Base-by-base conservation (phyloP, 2,329 filamentous ascomycete genomes). In the Neocatenulostroma microsporum region DNA sequence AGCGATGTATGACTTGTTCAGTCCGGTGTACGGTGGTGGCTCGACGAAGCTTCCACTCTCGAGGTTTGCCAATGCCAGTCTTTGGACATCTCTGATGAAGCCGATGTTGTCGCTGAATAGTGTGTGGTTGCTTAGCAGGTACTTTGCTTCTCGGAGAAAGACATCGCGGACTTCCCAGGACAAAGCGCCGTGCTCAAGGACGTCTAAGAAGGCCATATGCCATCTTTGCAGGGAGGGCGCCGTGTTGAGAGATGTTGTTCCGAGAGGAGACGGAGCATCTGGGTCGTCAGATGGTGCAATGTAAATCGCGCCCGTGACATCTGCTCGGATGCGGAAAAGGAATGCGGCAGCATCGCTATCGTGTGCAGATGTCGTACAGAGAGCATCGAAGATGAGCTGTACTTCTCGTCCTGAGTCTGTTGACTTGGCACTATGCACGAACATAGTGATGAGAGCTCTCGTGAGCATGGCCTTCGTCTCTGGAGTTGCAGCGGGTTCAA, bases 121-220 rank as follows among this genome's bases (percentile, higher is more conserved):
- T 10, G 84, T 80, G 54, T 91, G 86, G 50, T 98, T 98, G 58
- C 81, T 84, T 15, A 98, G 70, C 52, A 96, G 89, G 19, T 84
- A 82, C 1, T 86, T 84, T 8, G 67, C 58, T 94, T 84, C 5
- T 86, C 83, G 20, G 8, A 98, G 68, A 13, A 89, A 74, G 56
- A 89, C 95, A 60, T 85, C 89, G 67, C 94, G 94, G 2, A 94
- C 69, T 56, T 96, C 87, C 88, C 89, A 96, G 44, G 23, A 29
- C 8, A 29, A 14, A 15, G 34, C 32, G 5, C 40, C 37, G 7
- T 40, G 20, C 9, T 14, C 8, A 11, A 48, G 13, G 5, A 46
- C 36, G 19, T 20, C 13, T 1, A 36, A 3, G 14, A 48, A 24
- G 12, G 91, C 81, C 31, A 77, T 75, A 26, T 37, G 40, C 42